Base-by-base conservation (phyloP, 2,329 filamentous ascomycete genomes). In the Aaosphaeria arxii region DNA sequence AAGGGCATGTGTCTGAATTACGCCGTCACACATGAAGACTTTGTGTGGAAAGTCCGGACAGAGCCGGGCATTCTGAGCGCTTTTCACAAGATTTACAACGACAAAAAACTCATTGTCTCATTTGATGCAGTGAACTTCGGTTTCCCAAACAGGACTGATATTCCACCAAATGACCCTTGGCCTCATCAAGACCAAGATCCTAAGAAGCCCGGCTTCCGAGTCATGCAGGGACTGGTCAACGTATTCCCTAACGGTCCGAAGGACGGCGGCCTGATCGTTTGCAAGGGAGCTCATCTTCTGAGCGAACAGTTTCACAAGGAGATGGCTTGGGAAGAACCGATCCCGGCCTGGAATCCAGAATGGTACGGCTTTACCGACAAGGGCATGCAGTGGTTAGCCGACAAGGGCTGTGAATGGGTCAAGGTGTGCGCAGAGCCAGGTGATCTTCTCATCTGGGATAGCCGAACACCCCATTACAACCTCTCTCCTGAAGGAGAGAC, bases 191-290 rank as follows among this genome's bases (percentile, higher is more conserved):
- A 63, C 30, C 60, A 64, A 36, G 54, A 54, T 24, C 61, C 60
- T 4, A 40, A 42, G 5, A 55, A 71, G 71, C 67, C 66, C 9
- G 78, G 77, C 0, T 77, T 81, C 58, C 70, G 75, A 3, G 80
- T 77, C 52, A 64, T 77, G 2, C 77, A 80, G 49, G 78, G 78
- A 4, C 66, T 80, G 0, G 74, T 80, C 1, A 80, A 80, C 56
- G 53, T 76, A 5, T 49, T 64, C 4, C 66, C 62, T 3, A 67
- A 66, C 29, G 69, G 70, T 0, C 66, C 67, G 1, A 54, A 71
- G 5, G 69, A 72, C 47, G 70, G 69, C 13, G 59, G 66, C 55
- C 56, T 72, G 51, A 67, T 71, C 36, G 69, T 66, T 6, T 66
- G 60, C 48, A 63, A 62, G 28, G 65, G 67, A 5, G 59, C 50